Evolutionary conservation across 2,329 filamentous ascomycete species (phyloP).

Genomic region (Fusarium sp.): DNA sequence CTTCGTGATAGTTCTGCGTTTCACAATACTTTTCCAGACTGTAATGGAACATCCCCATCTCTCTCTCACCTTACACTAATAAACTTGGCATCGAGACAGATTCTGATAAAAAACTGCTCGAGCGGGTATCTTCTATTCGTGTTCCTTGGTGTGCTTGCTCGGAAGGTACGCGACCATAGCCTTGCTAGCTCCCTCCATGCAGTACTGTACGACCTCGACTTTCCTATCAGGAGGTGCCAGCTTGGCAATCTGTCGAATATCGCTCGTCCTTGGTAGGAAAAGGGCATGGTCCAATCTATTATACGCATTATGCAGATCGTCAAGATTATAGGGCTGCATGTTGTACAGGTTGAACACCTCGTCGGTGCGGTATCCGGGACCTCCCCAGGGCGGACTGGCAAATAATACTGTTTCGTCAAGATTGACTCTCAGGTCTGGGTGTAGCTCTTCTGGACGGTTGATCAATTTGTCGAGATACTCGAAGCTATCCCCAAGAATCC

Average conservation of each 20-base stretch:
- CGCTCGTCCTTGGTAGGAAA: conserved; percentile 87
- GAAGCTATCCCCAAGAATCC: conserved; percentile 90
- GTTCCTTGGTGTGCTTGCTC: conserved; percentile 31
- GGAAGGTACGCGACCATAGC: conserved; percentile 75
- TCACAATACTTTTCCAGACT: neutral
- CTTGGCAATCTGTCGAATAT: conserved; percentile 80
- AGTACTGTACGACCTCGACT: conserved; percentile 87
- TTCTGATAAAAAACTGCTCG: neutral
- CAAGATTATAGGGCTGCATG: conserved; percentile 89
- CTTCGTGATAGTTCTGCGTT: neutral
- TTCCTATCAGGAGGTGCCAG: conserved; percentile 64
- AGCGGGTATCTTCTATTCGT: conserved; percentile 14
- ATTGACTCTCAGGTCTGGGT: conserved; percentile 57
- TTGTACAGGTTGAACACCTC: conserved; percentile 83
- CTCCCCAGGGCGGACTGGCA: conserved; percentile 71
- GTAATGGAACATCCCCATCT: neutral
- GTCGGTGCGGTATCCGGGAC: conserved; percentile 66
- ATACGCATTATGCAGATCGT: conserved; percentile 72
- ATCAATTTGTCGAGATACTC: conserved; percentile 68
- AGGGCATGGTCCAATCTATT: conserved; percentile 72
- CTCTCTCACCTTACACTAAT: neutral
- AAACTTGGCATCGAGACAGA: neutral
- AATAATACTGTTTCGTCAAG: conserved; percentile 61
- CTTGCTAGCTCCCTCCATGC: conserved; percentile 90
- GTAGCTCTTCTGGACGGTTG: conserved; percentile 52